A percentile compares a stretch with the other conserved stretches of the same genome.
phyloP scores from a whole-genome alignment of 2,329 filamentous ascomycete species.

The Zymoseptoria pseudotritici region DNA sequence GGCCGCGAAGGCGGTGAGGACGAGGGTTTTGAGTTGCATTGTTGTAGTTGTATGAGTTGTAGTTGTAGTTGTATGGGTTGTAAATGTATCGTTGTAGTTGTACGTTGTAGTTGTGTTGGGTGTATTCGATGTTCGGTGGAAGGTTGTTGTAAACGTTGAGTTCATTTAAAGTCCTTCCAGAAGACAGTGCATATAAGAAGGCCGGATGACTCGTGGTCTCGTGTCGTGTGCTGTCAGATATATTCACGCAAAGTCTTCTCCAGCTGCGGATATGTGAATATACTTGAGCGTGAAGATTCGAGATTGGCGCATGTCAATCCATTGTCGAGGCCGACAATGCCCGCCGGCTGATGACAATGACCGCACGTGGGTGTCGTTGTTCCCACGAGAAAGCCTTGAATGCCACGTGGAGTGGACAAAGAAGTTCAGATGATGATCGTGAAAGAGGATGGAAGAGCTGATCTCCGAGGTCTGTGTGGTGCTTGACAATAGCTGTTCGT shows the following conservation, averaged over 20 bases:
- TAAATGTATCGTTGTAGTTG: background rate
- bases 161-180: too few species aligned
- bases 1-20: slow-evolving; percentile 5
- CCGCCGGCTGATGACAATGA: background rate
- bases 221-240: background rate
- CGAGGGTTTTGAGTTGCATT: slow-evolving; percentile 8
- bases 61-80: background rate
- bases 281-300: background rate
- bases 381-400: background rate
- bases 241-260: too few species aligned
- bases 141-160: too few species aligned
- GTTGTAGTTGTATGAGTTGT: background rate
- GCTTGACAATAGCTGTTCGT: too few species aligned
- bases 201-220: background rate
- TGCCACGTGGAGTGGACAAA: background rate
- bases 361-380: background rate
- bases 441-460: too few species aligned
- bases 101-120: background rate
- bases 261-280: background rate
- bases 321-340: background rate
- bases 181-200: background rate
- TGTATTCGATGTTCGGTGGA: background rate
- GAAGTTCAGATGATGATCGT: too few species aligned
- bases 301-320: background rate
- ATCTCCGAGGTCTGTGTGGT: too few species aligned